Base-by-base conservation (phyloP, 345 rosid genomes). In the Brassica incana region DNA sequence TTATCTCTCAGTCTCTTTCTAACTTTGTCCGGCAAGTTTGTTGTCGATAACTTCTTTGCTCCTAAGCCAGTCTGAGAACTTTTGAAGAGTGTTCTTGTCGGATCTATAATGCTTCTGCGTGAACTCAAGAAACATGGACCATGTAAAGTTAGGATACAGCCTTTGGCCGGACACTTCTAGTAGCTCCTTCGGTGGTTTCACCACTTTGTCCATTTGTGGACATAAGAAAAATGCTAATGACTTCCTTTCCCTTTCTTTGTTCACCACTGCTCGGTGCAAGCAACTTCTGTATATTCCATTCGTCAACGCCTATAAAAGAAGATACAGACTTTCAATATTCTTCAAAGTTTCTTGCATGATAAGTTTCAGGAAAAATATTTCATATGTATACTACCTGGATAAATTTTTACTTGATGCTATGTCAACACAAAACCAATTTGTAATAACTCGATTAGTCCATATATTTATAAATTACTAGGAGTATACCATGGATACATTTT, bases 81-180 rank as follows among this genome's bases (percentile, higher is more conserved):
- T 23, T 36, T 67, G 58, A 36, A 75, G 73, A 58, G 78, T 75
- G 43, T 66, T 67, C 16, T 14, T 54, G 72, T 75, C 78, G 1
- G 72, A 33, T 75, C 78, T 75, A 69, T 75, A 75, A 61, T 75
- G 23, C 48, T 79, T 70, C 36, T 65, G 71, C 10, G 93, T 89
- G 79, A 91, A 91, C 9, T 78, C 84, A 59, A 88, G 69, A 67
- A 91, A 74, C 70, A 83, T 84, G 1, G 97, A 88, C 97, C 92
- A 91, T 5, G 89, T 88, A 85, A 90, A 91, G 67, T 91, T 90
- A 0, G 94, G 92, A 73, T 89, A 91, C 69, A 8, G 18, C 48
- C 80, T 77, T 62, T 69, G 67, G 60, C 73, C 45, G 6, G 38
- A 61, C 5, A 23, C 52, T 50, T 16, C 52, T 43, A 29, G 6